Conservation (phyloP, 139 green algal species). For the Mesostigma viride region DNA sequence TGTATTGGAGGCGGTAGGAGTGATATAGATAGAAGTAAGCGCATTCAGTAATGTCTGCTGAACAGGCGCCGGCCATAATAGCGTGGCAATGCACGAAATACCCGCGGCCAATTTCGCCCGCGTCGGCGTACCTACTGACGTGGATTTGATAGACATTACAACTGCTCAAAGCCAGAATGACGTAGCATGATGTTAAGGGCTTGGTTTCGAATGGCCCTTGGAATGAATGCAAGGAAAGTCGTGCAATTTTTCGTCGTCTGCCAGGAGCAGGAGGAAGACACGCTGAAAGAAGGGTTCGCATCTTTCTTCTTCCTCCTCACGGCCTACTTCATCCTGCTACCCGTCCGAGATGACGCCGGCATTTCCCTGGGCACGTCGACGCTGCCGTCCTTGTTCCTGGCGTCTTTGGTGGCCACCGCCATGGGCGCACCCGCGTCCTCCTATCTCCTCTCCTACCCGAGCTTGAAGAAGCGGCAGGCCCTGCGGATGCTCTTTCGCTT, state of each 20-base stretch:
- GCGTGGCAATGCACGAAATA: too few species aligned
- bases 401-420: constrained; percentile 32
- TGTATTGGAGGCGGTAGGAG: too few species aligned
- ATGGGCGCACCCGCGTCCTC: constrained; percentile 32
- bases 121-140: too few species aligned
- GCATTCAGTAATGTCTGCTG: too few species aligned
- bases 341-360: constrained; percentile 55
- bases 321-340: constrained; percentile 61
- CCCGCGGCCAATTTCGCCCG: too few species aligned
- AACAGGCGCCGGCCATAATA: too few species aligned
- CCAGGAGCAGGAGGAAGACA: constrained; percentile 4
- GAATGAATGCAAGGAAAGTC: not conserved
- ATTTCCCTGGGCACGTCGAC: constrained; percentile 41
- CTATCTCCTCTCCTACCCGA: not conserved
- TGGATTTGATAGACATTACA: too few species aligned
- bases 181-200: too few species aligned
- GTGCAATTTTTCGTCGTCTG: not conserved
- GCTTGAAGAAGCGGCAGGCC: constrained; percentile 8
- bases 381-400: constrained; percentile 31
- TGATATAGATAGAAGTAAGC: too few species aligned
- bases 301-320: too few species aligned
- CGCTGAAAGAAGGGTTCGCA: too few species aligned
- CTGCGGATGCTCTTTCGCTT: constrained; percentile 41
- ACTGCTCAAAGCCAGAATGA: too few species aligned
- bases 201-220: not conserved